Evolutionary conservation across 2,329 filamentous ascomycete genomes (phyloP), one percentile per base, ranked within the genome.

Genomic region (Penicillium sp.): DNA sequence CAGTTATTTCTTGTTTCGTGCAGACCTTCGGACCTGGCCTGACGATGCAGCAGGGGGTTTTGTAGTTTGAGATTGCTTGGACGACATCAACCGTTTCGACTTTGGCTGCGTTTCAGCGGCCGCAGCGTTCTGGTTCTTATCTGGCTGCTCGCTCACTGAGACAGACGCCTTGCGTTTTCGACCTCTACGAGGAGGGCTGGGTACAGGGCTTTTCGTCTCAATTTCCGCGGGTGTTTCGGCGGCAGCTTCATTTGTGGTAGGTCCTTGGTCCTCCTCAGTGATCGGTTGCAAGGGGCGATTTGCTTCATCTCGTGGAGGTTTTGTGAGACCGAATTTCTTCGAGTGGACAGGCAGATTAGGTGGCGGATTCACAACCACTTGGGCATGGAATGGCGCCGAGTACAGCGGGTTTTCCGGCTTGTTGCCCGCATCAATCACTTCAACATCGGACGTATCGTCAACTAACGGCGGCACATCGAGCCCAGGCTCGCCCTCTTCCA

Each of bases 21-120:
- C 50, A 17, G 74, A 76, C 30, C 73, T 66, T 21, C 73, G 72
- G 45, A 70, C 66, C 2, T 69, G 63, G 8, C 60, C 65, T 51
- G 72, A 61, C 5, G 72, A 54, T 9, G 60, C 49, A 29, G 60
- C 52, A 38, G 67, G 57, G 29, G 61, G 60, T 26, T 55, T 58
- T 7, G 44, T 26, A 15, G 60, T 38, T 26, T 63, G 60, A 26
- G 63, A 68, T 7, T 53, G 60, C 50, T 70, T 73, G 44, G 68
- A 65, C 23, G 68, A 61, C 26, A 69, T 70, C 38, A 70, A 48
- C 17, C 70, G 63, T 60, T 75, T 75, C 11, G 71, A 67, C 44
- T 63, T 67, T 23, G 68, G 58, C 29, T 57, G 56, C 21, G 55
- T 38, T 30, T 53, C 38, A n/a, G 50, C 21, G 17, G 51, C 52